These are phyloP conservation scores for Nakazawaea wyomingensis DNA, from an alignment of 805 yeast genomes.

Conservation along the genomic window DNA sequence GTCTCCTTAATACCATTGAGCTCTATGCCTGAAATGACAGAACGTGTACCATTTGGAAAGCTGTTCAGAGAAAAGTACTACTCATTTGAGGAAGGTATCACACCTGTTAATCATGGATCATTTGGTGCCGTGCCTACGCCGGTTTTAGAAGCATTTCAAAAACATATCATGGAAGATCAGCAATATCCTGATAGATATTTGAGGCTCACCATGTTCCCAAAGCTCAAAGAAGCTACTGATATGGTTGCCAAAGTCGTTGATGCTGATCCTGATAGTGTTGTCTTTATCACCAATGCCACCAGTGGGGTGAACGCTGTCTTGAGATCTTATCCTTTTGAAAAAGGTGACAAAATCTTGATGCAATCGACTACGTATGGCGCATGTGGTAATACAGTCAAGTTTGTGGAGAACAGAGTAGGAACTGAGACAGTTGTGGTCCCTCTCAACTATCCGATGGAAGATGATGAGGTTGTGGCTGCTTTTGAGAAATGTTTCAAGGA, in stretches of 20 bases:
- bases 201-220: slow-evolving; percentile 22
- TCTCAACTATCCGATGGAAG: slow-evolving; percentile 39
- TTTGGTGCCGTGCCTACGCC: slow-evolving; percentile 52
- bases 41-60: slow-evolving; percentile 39
- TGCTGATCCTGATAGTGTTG: slow-evolving; percentile 43
- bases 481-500: slow-evolving; percentile 23
- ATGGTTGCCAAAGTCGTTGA: slow-evolving; percentile 38
- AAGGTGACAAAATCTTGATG: slow-evolving; percentile 47
- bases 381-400: slow-evolving; percentile 46
- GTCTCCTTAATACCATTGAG: not conserved
- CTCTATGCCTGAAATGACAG: not conserved
- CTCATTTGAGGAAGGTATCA: slow-evolving; percentile 30
- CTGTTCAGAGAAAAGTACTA: slow-evolving; percentile 44
- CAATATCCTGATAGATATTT: slow-evolving; percentile 45
- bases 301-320: slow-evolving; percentile 53
- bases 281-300: slow-evolving; percentile 55
- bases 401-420: slow-evolving; percentile 29
- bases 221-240: slow-evolving; percentile 31
- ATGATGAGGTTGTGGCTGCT: slow-evolving; percentile 31
- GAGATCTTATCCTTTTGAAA: slow-evolving; percentile 44
- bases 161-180: slow-evolving; percentile 24
- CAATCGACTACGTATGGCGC: slow-evolving; percentile 49
- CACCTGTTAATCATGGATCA: slow-evolving; percentile 60
- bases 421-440: slow-evolving; percentile 32
- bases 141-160: slow-evolving; percentile 34